Evolutionary conservation across 306 rosid species (phyloP).

Genomic region (Datisca glomerata): DNA sequence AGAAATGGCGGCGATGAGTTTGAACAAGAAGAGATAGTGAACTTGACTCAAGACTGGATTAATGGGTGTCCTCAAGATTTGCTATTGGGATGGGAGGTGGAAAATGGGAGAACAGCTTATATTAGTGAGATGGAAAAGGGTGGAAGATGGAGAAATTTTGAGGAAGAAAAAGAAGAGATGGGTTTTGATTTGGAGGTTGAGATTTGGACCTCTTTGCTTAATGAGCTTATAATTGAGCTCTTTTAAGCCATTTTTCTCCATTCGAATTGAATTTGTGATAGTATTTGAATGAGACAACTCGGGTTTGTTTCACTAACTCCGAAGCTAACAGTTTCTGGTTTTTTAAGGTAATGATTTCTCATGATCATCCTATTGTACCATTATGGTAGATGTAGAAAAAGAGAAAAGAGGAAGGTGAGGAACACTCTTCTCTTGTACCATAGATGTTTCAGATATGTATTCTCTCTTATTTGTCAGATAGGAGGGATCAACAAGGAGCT

Average conservation of each 20-base stretch:
- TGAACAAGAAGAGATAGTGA: slow-evolving; percentile 6
- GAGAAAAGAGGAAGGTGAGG: no score
- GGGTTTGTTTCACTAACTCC: background rate
- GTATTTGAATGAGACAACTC: no score
- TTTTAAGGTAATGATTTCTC: no score
- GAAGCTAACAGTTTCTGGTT: no score
- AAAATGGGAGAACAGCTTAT: slow-evolving; percentile 20
- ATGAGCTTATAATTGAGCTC: slow-evolving; percentile 40
- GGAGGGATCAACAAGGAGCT: no score
- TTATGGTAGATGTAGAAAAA: no score
- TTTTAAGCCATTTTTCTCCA: slow-evolving; percentile 1
- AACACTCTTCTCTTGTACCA: no score
- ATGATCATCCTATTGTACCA: no score
- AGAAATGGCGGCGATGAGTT: background rate
- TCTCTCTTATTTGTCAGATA: no score
- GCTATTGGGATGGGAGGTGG: slow-evolving; percentile 51
- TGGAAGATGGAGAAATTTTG: slow-evolving; percentile 29
- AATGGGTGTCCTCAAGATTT: slow-evolving; percentile 21
- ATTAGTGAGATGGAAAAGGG: slow-evolving; percentile 44
- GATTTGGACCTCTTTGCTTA: slow-evolving; percentile 29
- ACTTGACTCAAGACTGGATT: slow-evolving; percentile 45
- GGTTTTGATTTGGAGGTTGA: slow-evolving; percentile 32
- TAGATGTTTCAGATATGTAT: no score
- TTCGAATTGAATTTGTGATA: no score
- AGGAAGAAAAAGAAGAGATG: slow-evolving; percentile 19